Evolutionary conservation across 306 rosid species (phyloP).

Genomic region (Phaseolus lunatus): DNA sequence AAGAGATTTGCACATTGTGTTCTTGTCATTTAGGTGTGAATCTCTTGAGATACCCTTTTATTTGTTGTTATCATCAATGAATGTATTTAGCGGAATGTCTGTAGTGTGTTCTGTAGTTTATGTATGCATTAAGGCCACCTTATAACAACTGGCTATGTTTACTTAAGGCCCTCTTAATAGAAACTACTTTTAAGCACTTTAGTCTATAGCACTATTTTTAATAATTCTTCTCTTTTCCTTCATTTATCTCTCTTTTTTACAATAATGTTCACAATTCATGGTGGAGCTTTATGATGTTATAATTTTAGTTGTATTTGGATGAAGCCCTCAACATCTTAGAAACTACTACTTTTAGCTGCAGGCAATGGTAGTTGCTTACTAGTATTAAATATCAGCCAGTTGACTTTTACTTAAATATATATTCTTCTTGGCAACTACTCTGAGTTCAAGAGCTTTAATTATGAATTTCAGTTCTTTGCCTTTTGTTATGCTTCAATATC

Average conservation of each 20-base stretch:
- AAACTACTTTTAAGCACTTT: background rate
- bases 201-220: background rate
- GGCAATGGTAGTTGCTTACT: background rate
- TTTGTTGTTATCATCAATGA: background rate
- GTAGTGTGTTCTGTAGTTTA: background rate
- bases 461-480: too few species aligned
- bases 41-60: background rate
- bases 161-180: background rate
- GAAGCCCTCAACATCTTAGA: background rate
- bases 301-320: background rate
- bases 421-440: background rate
- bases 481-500: too few species aligned
- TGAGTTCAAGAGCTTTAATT: background rate
- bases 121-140: background rate
- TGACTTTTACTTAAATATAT: background rate
- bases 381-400: background rate
- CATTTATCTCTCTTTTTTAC: background rate
- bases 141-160: background rate
- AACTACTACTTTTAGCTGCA: background rate
- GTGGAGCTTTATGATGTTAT: background rate
- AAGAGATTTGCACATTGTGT: constrained; percentile 50
- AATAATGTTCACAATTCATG: background rate
- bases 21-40: constrained; percentile 29
- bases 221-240: background rate
- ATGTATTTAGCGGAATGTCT: background rate